phyloP scores from a whole-genome alignment of 2,329 filamentous ascomycete species.

The Xylariaceae sp. region DNA sequence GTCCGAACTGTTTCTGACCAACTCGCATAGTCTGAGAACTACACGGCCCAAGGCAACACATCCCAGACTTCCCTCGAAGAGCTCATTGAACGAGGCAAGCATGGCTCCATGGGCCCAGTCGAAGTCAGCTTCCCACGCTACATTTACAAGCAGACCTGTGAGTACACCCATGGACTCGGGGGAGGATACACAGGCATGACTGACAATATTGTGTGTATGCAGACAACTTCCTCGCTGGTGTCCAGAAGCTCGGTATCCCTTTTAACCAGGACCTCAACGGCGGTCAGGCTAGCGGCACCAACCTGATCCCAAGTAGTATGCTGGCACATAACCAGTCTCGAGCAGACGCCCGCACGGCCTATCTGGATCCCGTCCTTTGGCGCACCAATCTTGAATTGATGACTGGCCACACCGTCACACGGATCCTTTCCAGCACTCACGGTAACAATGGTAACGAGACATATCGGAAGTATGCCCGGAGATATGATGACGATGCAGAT shows the following conservation, averaged over 20 bases:
- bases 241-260: constrained; percentile 36
- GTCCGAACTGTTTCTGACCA: not conserved
- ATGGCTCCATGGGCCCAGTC: constrained; percentile 35
- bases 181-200: not conserved
- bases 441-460: constrained; percentile 15
- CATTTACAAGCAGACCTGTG: constrained; percentile 39
- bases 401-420: constrained; percentile 37
- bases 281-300: constrained; percentile 35
- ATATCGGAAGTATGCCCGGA: constrained; percentile 13
- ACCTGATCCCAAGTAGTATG: constrained; percentile 37
- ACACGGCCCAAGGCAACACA: constrained; percentile 27
- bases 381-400: constrained; percentile 38
- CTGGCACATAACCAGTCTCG: constrained; percentile 37
- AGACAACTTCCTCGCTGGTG: constrained; percentile 37
- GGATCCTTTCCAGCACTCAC: constrained; percentile 30
- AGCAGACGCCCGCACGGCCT: constrained; percentile 37
- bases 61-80: constrained; percentile 25
- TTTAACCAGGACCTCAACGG: constrained; percentile 35
- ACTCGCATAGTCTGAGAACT: constrained; percentile 34
- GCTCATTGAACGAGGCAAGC: constrained; percentile 26
- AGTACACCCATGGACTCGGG: not conserved
- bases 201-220: constrained; percentile 9
- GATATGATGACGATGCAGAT: constrained; percentile 2
- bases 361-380: constrained; percentile 34
- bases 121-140: constrained; percentile 37